A percentile compares a stretch with the other conserved stretches of the same genome.
Conservation (phyloP, 208 protist species). For the Wallacemonas sp. region DNA sequence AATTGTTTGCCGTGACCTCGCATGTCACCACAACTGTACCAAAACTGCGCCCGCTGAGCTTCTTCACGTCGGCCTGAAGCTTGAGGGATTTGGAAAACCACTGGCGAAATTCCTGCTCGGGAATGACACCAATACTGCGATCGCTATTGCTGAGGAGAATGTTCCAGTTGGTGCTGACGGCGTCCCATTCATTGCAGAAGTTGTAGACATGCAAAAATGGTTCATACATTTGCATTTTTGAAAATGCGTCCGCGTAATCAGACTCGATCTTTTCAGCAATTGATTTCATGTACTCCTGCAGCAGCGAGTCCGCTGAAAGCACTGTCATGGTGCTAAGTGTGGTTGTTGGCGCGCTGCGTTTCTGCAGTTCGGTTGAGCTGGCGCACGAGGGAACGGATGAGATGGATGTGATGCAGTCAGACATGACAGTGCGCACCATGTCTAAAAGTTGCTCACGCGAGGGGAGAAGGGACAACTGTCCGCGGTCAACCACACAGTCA, state of each 20-base stretch:
- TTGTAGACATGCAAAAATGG: conserved; percentile 21
- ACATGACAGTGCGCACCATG: conserved; percentile 34
- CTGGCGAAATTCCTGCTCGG: conserved; percentile 43
- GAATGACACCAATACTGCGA: conserved; percentile 22
- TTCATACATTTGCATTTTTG: conserved; percentile 30
- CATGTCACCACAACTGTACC: conserved; percentile 46
- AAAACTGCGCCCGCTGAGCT: conserved; percentile 35
- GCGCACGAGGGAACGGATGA: conserved; percentile 27
- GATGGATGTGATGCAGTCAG: conserved; percentile 33
- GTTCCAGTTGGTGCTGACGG: conserved; percentile 16
- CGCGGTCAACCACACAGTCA: conserved; percentile 50
- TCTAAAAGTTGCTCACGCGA: conserved; percentile 36
- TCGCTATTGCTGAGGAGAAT: conserved; percentile 12
- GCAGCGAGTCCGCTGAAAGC: conserved; percentile 21
- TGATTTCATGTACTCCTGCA: conserved; percentile 25
- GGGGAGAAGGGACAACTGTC: conserved; percentile 47
- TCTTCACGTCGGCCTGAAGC: conserved; percentile 39
- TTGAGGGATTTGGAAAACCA: conserved; percentile 42
- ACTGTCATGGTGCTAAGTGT: conserved; percentile 13
- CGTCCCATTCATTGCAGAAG: conserved; percentile 45
- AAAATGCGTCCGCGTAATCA: conserved; percentile 23
- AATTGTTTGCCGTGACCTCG: conserved; percentile 24
- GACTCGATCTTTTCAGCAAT: conserved; percentile 32
- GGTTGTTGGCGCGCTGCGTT: conserved; percentile 5
- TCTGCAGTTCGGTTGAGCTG: conserved; percentile 20